Base-by-base conservation (phyloP, 208 protist genomes). In the Trypanosoma vivax region DNA sequence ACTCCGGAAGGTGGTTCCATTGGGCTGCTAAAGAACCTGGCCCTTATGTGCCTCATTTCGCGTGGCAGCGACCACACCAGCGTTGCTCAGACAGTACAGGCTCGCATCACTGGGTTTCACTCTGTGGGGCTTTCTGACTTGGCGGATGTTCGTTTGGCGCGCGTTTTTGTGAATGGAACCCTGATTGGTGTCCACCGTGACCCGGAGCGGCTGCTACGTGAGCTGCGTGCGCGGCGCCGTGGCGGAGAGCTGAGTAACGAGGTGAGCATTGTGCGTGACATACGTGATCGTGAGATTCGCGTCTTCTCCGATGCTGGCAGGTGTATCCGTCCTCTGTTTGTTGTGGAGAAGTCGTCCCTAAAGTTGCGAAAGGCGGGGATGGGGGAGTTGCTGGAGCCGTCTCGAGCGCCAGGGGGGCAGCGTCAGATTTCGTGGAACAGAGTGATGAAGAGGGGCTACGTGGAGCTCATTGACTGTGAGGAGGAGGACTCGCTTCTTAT, bases 21-120 rank as follows among this genome's bases (percentile, higher is more conserved):
- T 56, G 97, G 97, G 23, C 70, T 99, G 0, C 87, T 98, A 11
- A 99, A 99, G 73, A 99, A 99, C 70, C 49, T 99, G 1, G 63
- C 97, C 21, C 72, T 99, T 27, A 97, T 98, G 70, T 77, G 58
- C 40, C 53, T 77, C 19, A 31, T 70, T 27, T 77, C 70, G 13
- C 56, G 49, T 30, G 70, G 70, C 1, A 63, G 53, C 31, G 63
- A 72, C 52, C 65, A 70, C 46, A 61, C 55, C 2, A 59, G 60
- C 25, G 58, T 77, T n/a, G 65, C 73, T 13, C 70, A 73, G 28
- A 61, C 65, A 31, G 62, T 71, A 7, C 60, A 71, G 46, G 50
- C 45, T 4, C 56, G 67, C 30, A 76, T 88, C 48, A 73, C 72
- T 23, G 76, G 78, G 38, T 89, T 92, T 51, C 69, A 79, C 65